Evolutionary conservation across 116 monocot species (phyloP), one percentile per base, ranked within the genome.

Genomic region (Cymodocea nodosa): DNA sequence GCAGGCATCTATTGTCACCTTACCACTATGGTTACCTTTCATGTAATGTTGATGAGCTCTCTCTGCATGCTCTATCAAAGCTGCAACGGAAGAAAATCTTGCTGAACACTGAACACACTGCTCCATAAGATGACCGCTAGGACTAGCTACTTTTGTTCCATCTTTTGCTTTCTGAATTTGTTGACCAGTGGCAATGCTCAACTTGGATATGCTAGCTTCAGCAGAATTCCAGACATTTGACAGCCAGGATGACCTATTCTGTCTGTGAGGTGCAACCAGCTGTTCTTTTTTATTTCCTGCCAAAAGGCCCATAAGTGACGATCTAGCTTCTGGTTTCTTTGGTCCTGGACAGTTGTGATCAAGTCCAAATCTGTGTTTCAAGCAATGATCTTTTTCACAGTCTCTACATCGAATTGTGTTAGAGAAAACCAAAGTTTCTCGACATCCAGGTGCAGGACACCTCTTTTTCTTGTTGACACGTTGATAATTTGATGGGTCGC

Each of bases 401-500:
- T 90, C 85, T 57, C 78, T 84, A 70, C 94, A 95, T 53, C 75
- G 63, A 48, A 95, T 78, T 52, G 81, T 87, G 70, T 95, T 95
- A 13, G 94, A 95, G 63, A 95, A 83, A 5, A 78, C 76, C 64
- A 95, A 66, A 16, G 68, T 61, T 70, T 95, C 94, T 71, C 76
- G 87, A 76, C 94, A 95, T 12, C 83, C 81, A 35, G 74, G 87
- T 64, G 81, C 90, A 49, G 87, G 94, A 52, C 94, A 95, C 34
- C 76, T 76, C 73, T 79, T 89, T 71, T 87, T 90, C 70, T 84
- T 83, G 11, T 75, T 81, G 56, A 60, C 76, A 58, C 71, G 81
- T 64, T 83, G 84, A 66, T 85, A 90, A 72, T 95, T 95, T 58
- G 94, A 87, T 51, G 94, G 90, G 73, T 95, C 94, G 51, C 94